Percentiles rank a stretch among this genome's conserved stretches.
Evolutionary conservation across 306 rosid genomes (phyloP).

Genomic region (Dryas alaskensis): DNA sequence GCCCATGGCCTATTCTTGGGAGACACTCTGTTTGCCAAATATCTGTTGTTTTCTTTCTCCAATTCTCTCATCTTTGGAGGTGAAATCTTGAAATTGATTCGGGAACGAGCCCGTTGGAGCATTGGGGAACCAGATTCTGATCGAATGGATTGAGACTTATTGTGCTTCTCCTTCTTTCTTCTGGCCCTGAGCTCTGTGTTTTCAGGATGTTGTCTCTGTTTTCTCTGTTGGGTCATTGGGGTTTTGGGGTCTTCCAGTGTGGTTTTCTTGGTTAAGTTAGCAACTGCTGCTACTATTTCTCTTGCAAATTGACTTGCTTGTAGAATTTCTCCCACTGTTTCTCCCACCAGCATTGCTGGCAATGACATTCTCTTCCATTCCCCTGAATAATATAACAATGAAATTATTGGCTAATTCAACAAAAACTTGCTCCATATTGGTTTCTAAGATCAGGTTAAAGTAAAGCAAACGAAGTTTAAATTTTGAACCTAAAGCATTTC

Average conservation of each 20-base stretch:
- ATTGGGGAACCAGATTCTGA: constrained; percentile 40
- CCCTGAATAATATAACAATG: constrained; percentile 32
- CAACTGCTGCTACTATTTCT: constrained; percentile 58
- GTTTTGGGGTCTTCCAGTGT: constrained; percentile 70
- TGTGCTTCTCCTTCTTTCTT: constrained; percentile 85
- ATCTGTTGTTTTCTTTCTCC: constrained; percentile 52
- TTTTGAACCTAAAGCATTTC: neutral
- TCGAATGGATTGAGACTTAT: constrained; percentile 34
- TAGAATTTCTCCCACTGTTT: constrained; percentile 85
- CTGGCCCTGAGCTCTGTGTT: constrained; percentile 66
- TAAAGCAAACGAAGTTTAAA: neutral
- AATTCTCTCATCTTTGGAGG: constrained; percentile 68
- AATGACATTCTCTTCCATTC: constrained; percentile 89
- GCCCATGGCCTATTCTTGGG: constrained; percentile 87
- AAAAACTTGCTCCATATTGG: neutral
- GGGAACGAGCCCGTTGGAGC: constrained; percentile 73
- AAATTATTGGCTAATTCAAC: neutral
- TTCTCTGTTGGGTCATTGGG: constrained; percentile 51
- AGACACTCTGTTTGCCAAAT: constrained; percentile 74
- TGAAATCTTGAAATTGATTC: constrained; percentile 81
- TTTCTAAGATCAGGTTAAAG: neutral
- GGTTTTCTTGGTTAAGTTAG: constrained; percentile 31
- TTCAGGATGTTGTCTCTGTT: constrained; percentile 45
- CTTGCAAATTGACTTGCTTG: constrained; percentile 81
- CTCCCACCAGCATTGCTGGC: constrained; percentile 93